Evolutionary conservation across 768 basidiomycete species (phyloP).

Genomic region (Suillus ampliporus): DNA sequence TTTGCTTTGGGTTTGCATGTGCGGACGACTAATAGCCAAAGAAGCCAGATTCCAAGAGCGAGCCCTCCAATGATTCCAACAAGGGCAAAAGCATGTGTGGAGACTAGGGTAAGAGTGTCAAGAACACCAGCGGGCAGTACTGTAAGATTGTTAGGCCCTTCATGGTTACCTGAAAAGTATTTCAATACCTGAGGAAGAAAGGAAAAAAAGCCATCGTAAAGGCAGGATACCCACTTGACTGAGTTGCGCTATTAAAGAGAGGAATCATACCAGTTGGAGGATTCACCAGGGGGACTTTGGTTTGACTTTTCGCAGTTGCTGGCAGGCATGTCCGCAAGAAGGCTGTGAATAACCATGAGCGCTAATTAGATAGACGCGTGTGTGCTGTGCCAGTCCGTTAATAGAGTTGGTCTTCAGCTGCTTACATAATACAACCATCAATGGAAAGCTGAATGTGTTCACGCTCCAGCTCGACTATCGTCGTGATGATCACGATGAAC

Average conservation of each 20-base stretch:
- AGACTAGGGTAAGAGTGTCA: background rate
- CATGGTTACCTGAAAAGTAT: background rate
- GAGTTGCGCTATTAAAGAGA: background rate
- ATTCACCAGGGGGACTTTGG: background rate
- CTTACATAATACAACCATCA: too few relatives aligned
- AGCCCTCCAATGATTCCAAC: constrained; percentile 1
- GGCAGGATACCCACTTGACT: background rate
- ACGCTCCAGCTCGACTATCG: background rate
- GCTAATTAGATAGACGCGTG: too few relatives aligned
- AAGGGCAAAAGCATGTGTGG: background rate
- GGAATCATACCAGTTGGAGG: too few relatives aligned
- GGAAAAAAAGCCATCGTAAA: background rate
- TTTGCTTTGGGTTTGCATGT: background rate
- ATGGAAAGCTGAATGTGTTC: too few relatives aligned
- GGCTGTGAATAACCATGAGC: too few relatives aligned
- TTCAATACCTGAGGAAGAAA: background rate
- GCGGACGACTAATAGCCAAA: background rate
- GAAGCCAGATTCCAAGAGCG: background rate
- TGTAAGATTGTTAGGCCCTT: background rate
- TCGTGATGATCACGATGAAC: background rate
- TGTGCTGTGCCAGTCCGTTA: too few relatives aligned
- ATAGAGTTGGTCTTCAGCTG: too few relatives aligned
- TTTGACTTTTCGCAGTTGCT: background rate
- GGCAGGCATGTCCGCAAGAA: background rate
- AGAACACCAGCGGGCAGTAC: background rate